phyloP scores from a whole-genome alignment of 208 protist genomes.

The Wallacemonas sp. region DNA sequence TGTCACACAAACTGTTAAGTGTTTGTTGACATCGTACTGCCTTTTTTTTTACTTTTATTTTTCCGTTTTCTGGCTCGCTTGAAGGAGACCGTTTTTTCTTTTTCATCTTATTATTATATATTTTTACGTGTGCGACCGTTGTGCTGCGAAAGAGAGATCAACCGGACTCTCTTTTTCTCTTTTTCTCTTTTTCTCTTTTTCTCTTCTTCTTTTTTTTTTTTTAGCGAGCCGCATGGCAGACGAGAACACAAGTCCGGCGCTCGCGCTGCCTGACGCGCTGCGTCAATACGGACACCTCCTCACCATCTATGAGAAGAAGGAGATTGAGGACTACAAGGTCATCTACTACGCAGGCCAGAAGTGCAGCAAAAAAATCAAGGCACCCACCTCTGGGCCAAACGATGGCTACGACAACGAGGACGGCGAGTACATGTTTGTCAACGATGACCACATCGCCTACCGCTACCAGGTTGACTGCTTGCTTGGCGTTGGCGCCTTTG shows the following conservation, averaged over 20 bases:
- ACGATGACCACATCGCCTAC: conserved; percentile 94
- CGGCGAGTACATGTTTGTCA: conserved; percentile 91
- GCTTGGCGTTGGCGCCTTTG: conserved; percentile 87
- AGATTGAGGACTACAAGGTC: conserved; percentile 51
- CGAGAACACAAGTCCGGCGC: not conserved
- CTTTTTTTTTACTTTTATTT: conserved; percentile 14
- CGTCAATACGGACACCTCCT: conserved; percentile 36
- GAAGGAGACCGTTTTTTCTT: not conserved
- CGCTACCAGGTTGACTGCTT: conserved; percentile 79
- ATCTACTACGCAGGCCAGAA: conserved; percentile 77
- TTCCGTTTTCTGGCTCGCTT: not conserved
- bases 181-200: not conserved
- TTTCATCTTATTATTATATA: too few relatives aligned
- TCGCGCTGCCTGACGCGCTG: conserved; percentile 18
- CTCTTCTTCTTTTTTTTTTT: not conserved
- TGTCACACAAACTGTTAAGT: too few relatives aligned
- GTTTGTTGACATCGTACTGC: not conserved
- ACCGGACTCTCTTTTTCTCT: conserved; percentile 2
- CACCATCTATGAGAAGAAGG: conserved; percentile 64
- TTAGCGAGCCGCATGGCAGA: conserved; percentile 1
- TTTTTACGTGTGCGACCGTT: too few relatives aligned
- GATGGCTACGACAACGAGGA: conserved; percentile 93
- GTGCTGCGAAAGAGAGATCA: too few relatives aligned
- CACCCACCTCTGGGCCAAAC: conserved; percentile 58
- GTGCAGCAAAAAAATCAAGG: conserved; percentile 58